A percentile compares a stretch with the other conserved stretches of the same genome.
Evolutionary conservation across 345 rosid genomes (phyloP).

Genomic region (Pugionium cornutum): DNA sequence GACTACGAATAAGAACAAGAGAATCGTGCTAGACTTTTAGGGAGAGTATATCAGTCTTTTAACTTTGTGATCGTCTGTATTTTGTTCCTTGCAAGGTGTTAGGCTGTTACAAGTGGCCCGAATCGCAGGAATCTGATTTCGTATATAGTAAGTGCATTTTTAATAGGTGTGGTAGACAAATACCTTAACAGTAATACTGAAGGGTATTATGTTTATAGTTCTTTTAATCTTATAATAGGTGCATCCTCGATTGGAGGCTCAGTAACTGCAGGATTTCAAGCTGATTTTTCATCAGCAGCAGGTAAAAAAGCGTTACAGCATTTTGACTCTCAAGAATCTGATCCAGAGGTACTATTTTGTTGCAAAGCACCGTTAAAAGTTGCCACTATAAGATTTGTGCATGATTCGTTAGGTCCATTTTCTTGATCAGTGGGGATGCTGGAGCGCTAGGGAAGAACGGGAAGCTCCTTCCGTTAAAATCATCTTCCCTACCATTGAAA

Average conservation of each 20-base stretch:
- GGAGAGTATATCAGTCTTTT: constrained; percentile 18
- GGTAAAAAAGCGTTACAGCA: constrained; percentile 64
- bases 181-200: neutral
- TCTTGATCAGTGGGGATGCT: constrained; percentile 82
- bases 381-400: constrained; percentile 11
- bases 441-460: constrained; percentile 84
- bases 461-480: constrained; percentile 71
- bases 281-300: constrained; percentile 77
- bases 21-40: constrained; percentile 7
- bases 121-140: constrained; percentile 72
- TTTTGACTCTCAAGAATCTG: constrained; percentile 86
- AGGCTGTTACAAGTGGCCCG: constrained; percentile 82
- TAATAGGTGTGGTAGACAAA: neutral
- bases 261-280: constrained; percentile 66
- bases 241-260: constrained; percentile 79
- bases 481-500: constrained; percentile 80
- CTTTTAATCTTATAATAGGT: constrained; percentile 47
- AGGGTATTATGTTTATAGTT: constrained; percentile 1
- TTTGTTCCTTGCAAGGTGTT: constrained; percentile 52
- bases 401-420: constrained; percentile 11
- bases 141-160: constrained; percentile 61
- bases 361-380: constrained; percentile 6
- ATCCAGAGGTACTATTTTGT: constrained; percentile 74
- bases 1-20: constrained; percentile 2
- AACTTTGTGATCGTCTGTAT: constrained; percentile 19